phyloP scores from a whole-genome alignment of 148 eudicot species.

The Linanthus parryae region DNA sequence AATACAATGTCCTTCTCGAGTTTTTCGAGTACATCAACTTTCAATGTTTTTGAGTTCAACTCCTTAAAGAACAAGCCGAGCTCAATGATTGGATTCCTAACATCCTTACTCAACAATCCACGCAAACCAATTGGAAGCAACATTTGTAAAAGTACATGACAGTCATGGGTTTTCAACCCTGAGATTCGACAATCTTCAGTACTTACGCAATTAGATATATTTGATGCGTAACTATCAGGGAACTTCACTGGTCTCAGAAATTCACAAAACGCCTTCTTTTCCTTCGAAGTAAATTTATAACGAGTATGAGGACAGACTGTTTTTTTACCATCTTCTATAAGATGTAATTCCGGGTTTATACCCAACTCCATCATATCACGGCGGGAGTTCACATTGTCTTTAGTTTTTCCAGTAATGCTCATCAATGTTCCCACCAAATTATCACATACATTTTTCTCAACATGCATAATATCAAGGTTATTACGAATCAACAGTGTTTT shows the following conservation, averaged over 20 bases:
- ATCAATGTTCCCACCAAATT: slow-evolving; percentile 4
- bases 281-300: background rate
- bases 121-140: slow-evolving; percentile 19
- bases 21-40: background rate
- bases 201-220: slow-evolving; percentile 15
- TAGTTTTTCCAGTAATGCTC: slow-evolving; percentile 1
- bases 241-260: slow-evolving; percentile 12
- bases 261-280: slow-evolving; percentile 7
- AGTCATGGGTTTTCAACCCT: slow-evolving; percentile 17
- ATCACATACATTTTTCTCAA: slow-evolving; percentile 7
- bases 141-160: slow-evolving; percentile 16
- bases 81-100: slow-evolving; percentile 16
- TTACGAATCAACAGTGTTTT: background rate
- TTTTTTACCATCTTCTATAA: background rate
- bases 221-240: slow-evolving; percentile 17
- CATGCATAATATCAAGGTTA: no score
- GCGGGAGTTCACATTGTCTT: slow-evolving; percentile 6
- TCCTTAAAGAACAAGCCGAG: slow-evolving; percentile 21
- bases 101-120: slow-evolving; percentile 6
- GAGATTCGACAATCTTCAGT: background rate
- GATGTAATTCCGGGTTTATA: background rate
- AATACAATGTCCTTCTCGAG: slow-evolving; percentile 6
- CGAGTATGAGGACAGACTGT: slow-evolving; percentile 7
- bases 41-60: slow-evolving; percentile 8
- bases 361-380: background rate